phyloP scores from a whole-genome alignment of 495 filamentous ascomycete species.

The Xylaria scruposa region DNA sequence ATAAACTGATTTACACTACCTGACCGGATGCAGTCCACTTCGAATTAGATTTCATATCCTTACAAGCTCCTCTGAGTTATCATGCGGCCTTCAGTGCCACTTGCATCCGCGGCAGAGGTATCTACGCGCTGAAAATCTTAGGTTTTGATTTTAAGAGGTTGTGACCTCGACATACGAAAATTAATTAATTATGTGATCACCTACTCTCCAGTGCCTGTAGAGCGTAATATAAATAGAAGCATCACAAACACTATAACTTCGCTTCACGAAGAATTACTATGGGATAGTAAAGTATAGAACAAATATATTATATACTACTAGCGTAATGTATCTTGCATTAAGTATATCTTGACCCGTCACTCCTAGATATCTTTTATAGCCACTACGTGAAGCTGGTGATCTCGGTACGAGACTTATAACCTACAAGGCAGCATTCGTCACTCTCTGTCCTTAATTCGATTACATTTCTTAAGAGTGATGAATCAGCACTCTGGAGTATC shows the following conservation, averaged over 20 bases:
- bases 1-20: too few species aligned
- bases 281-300: too few species aligned
- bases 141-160: neutral
- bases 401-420: neutral
- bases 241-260: neutral
- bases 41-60: too few species aligned
- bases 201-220: neutral
- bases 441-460: neutral
- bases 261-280: neutral
- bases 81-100: neutral
- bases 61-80: too few species aligned
- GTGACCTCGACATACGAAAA: neutral
- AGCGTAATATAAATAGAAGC: neutral
- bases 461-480: too few species aligned
- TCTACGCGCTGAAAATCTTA: neutral
- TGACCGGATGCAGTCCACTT: too few species aligned
- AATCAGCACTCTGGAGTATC: neutral
- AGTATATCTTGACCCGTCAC: neutral
- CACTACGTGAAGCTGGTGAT: neutral
- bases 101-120: neutral
- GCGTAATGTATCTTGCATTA: too few species aligned
- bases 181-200: too few species aligned
- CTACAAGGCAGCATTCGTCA: neutral
- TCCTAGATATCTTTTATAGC: neutral
- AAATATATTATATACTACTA: too few species aligned